A percentile compares a stretch with the other conserved stretches of the same genome.
These are phyloP conservation scores for Agarophyton chilense DNA, from an alignment of 23 red algal species.

Conservation along the genomic window DNA sequence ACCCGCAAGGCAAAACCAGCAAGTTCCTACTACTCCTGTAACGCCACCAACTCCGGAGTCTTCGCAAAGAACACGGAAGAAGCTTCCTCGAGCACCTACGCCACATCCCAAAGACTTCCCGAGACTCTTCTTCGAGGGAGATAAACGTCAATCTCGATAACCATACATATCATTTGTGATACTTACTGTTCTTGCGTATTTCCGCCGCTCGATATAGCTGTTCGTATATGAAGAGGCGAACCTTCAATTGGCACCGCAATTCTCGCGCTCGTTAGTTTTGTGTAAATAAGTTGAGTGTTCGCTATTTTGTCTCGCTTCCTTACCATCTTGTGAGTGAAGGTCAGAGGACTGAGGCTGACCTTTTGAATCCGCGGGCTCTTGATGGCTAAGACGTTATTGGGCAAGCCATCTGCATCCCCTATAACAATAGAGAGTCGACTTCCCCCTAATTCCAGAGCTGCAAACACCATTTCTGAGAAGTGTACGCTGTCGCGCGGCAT, in stretches of 20 bases:
- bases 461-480: constrained; percentile 71
- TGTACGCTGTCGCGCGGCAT: constrained; percentile 46
- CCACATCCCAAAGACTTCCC: constrained; percentile 56
- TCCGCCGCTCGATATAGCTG: constrained; percentile 89
- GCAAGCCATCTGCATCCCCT: constrained; percentile 77
- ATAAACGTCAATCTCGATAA: constrained; percentile 18
- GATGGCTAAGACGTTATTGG: background rate
- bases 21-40: constrained; percentile 13
- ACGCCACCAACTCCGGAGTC: constrained; percentile 17
- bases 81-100: constrained; percentile 42
- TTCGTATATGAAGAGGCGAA: constrained; percentile 83
- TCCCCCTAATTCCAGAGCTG: constrained; percentile 45
- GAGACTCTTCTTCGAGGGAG: constrained; percentile 2
- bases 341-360: constrained; percentile 80
- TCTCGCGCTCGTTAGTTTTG: background rate
- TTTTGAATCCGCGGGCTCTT: background rate
- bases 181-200: constrained; percentile 79
- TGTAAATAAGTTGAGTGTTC: background rate
- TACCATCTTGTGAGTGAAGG: constrained; percentile 91
- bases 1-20: background rate
- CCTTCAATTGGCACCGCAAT: background rate
- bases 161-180: constrained; percentile 62
- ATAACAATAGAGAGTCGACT: constrained; percentile 74
- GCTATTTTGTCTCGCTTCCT: background rate
- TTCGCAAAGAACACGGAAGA: constrained; percentile 1